Percentiles rank a stretch among this genome's conserved stretches.
Evolutionary conservation across 2,329 filamentous ascomycete species (phyloP).

Genomic region (Fusarium nurragi): DNA sequence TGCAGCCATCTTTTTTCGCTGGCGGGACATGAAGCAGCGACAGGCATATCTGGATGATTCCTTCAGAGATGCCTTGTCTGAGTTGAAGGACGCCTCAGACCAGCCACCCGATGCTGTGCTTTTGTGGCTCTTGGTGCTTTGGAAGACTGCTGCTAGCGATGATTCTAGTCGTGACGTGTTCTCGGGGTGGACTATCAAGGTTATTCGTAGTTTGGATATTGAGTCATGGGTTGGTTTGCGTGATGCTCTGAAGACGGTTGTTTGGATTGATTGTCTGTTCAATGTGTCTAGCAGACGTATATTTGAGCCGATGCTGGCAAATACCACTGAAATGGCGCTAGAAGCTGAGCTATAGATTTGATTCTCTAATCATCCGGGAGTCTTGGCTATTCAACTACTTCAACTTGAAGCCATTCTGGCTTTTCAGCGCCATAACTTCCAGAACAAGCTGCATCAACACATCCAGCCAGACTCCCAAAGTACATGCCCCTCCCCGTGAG

Average conservation of each 20-base stretch:
- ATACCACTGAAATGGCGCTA: rapidly evolving
- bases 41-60: constrained; percentile 7
- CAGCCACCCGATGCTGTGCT: background rate
- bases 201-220: background rate
- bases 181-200: background rate
- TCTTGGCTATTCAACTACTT: background rate
- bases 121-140: constrained; percentile 24
- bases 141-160: background rate
- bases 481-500: constrained; percentile 33
- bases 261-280: constrained; percentile 33
- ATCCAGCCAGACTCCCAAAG: constrained; percentile 41
- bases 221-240: constrained; percentile 14
- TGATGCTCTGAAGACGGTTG: constrained; percentile 4
- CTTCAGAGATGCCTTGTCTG: background rate
- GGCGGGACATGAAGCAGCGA: constrained; percentile 31
- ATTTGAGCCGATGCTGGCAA: background rate
- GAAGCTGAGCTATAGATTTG: background rate
- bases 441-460: constrained; percentile 39
- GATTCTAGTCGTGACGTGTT: rapidly evolving
- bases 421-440: constrained; percentile 1
- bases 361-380: background rate
- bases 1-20: constrained; percentile 26
- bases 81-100: background rate
- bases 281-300: background rate
- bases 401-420: constrained; percentile 6